phyloP scores from a whole-genome alignment of 2,329 filamentous ascomycete species.

The Aspergillus sp. region DNA sequence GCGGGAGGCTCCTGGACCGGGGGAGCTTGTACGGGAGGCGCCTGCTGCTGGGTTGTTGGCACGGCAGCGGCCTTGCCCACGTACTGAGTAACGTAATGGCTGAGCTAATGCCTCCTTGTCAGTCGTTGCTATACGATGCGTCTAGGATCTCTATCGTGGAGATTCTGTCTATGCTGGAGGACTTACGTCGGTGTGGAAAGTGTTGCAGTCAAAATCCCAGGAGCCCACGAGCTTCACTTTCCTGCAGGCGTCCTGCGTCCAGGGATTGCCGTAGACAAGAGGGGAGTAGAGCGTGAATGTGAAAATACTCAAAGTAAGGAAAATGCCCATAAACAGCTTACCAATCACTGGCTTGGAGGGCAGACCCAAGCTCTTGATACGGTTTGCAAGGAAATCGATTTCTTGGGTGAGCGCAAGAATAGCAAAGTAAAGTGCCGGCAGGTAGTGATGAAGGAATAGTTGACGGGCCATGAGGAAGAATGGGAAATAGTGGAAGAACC shows the following conservation, averaged over 20 bases:
- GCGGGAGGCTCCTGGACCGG: constrained; percentile 9
- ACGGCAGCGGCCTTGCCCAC: constrained; percentile 14
- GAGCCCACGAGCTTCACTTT: constrained; percentile 77
- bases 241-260: constrained; percentile 84
- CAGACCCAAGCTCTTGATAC: constrained; percentile 62
- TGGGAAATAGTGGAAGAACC: constrained; percentile 98
- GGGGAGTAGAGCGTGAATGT: constrained; percentile 83
- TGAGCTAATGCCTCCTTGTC: constrained; percentile 28
- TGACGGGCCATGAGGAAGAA: constrained; percentile 98
- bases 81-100: constrained; percentile 32
- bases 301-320: constrained; percentile 66
- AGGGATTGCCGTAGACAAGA: constrained; percentile 84
- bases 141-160: constrained; percentile 19
- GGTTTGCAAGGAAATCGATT: constrained; percentile 75
- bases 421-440: constrained; percentile 92
- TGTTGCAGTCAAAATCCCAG: constrained; percentile 99
- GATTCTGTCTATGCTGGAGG: constrained; percentile 26
- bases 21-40: constrained; percentile 6
- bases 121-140: constrained; percentile 15
- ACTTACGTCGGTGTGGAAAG: constrained; percentile 80
- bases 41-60: constrained; percentile 18
- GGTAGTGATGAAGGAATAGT: constrained; percentile 97
- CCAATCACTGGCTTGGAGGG: constrained; percentile 67
- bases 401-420: constrained; percentile 82
- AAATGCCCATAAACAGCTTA: constrained; percentile 62